Percentiles rank a stretch among this genome's conserved stretches.
phyloP scores from a whole-genome alignment of 177 flowering plant genomes.

The Vitis hybrid region DNA sequence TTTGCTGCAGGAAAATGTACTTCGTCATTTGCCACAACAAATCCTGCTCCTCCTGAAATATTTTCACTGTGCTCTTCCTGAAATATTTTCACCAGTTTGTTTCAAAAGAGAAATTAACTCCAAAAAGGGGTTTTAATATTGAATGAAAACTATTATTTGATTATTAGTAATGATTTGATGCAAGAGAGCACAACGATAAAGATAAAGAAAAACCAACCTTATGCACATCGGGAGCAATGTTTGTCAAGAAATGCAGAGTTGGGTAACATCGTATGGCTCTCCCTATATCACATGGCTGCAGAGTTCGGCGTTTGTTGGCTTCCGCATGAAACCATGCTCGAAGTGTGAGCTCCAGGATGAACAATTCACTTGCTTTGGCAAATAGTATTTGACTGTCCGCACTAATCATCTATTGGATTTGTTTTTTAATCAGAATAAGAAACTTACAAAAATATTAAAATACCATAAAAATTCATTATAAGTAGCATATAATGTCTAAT shows the following conservation, averaged over 20 bases:
- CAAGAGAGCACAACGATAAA: too few species aligned
- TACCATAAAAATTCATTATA: neutral
- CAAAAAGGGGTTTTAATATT: too few species aligned
- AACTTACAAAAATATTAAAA: too few species aligned
- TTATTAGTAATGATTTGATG: too few species aligned
- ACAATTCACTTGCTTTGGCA: constrained; percentile 32
- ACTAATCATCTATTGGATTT: constrained; percentile 18
- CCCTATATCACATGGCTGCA: constrained; percentile 27
- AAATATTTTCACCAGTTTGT: too few species aligned
- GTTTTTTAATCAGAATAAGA: neutral
- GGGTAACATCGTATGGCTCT: constrained; percentile 15
- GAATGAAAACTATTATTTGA: too few species aligned
- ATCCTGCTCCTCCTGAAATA: too few species aligned
- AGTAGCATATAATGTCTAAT: too few species aligned
- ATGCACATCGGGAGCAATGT: constrained; percentile 4
- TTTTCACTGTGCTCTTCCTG: too few species aligned
- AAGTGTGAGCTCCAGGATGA: constrained; percentile 31
- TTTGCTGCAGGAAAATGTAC: too few species aligned
- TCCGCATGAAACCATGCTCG: constrained; percentile 32
- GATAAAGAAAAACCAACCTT: neutral
- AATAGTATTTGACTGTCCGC: constrained; percentile 26
- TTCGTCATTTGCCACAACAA: too few species aligned
- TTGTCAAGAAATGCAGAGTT: constrained; percentile 14
- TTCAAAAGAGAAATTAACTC: too few species aligned
- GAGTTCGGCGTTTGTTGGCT: constrained; percentile 15